phyloP scores from a whole-genome alignment of 345 rosid genomes.

The Raphanus sativus region DNA sequence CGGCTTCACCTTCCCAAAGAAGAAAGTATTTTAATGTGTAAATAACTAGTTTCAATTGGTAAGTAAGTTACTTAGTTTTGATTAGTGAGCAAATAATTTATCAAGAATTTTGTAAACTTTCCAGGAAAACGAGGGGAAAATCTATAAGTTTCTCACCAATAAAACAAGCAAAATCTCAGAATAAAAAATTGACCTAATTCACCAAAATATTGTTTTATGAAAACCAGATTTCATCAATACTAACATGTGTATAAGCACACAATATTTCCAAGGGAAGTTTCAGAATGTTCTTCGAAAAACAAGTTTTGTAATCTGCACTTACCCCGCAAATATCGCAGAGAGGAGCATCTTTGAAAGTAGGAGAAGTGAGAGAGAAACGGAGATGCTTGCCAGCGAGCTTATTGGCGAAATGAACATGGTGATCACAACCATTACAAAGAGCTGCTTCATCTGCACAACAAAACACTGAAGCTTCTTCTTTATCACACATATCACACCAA shows the following conservation, averaged over 20 bases:
- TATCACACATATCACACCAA: constrained; percentile 67
- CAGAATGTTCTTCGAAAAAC: background rate
- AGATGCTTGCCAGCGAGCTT: constrained; percentile 63
- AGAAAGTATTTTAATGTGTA: constrained; percentile 14
- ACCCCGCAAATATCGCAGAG: constrained; percentile 80
- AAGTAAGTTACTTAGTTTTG: background rate
- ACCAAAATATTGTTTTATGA: background rate
- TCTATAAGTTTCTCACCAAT: background rate
- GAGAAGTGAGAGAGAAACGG: constrained; percentile 59
- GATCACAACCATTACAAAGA: constrained; percentile 66
- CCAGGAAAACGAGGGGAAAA: background rate
- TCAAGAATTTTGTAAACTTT: background rate
- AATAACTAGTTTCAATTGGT: background rate
- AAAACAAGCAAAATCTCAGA: background rate
- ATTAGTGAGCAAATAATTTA: background rate
- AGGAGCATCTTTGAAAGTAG: constrained; percentile 55
- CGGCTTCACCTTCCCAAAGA: constrained; percentile 32
- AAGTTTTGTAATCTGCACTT: background rate
- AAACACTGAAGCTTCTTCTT: constrained; percentile 55
- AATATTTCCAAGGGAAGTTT: background rate
- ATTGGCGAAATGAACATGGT: constrained; percentile 68
- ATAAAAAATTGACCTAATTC: background rate
- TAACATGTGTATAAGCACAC: background rate
- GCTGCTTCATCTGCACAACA: constrained; percentile 85
- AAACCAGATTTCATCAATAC: background rate